phyloP scores from a whole-genome alignment of 495 filamentous ascomycete species.

The Penicillium waksmanii region DNA sequence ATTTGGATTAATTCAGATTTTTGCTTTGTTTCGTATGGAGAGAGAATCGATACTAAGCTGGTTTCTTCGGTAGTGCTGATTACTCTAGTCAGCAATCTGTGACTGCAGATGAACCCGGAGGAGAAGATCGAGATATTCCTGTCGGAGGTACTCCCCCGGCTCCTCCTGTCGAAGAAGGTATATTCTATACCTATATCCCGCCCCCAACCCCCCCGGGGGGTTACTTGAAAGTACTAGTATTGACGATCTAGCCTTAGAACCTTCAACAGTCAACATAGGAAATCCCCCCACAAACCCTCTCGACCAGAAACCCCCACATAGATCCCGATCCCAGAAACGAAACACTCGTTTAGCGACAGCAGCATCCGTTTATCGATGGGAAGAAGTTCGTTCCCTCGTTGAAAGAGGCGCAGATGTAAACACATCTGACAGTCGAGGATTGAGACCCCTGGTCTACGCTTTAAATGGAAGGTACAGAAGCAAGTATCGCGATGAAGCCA shows the following conservation, averaged over 20 bases:
- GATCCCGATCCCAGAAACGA: constrained; percentile 1
- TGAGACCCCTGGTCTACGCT: constrained; percentile 1
- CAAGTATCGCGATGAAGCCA: background rate
- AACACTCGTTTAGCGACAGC: background rate
- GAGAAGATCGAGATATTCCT: background rate
- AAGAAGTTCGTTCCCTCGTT: background rate
- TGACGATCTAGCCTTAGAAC: too few species aligned
- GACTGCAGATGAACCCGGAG: background rate
- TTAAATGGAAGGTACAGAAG: background rate
- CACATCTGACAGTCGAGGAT: background rate
- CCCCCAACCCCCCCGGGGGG: too few species aligned
- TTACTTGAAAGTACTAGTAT: too few species aligned
- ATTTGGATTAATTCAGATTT: too few species aligned
- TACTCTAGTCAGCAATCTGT: constrained; percentile 1
- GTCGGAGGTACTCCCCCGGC: background rate
- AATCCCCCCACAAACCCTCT: background rate
- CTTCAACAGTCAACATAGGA: background rate
- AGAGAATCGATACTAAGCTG: background rate
- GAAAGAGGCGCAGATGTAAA: constrained; percentile 7
- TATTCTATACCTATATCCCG: background rate
- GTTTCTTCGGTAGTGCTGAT: background rate
- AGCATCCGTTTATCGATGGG: background rate
- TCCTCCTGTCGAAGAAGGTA: background rate
- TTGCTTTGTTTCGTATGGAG: too few species aligned
- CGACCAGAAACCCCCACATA: background rate